phyloP scores from a whole-genome alignment of 164 flowering plant species.

The Sedum album region DNA sequence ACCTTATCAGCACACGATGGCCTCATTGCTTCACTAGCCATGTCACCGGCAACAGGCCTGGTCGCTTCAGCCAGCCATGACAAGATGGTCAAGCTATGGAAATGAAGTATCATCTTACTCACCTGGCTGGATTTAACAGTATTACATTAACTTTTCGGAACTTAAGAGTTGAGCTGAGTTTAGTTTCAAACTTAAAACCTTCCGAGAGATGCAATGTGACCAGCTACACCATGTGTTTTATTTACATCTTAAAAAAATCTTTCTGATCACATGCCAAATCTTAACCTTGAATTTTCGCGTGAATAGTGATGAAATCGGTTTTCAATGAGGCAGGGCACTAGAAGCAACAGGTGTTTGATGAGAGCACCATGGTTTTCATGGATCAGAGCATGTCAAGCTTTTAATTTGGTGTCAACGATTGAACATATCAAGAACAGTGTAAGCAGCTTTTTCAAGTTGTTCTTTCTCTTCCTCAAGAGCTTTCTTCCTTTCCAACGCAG shows the following conservation, averaged over 20 bases:
- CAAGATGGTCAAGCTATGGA: slow-evolving; percentile 63
- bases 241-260: no score
- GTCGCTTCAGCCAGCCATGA: slow-evolving; percentile 76
- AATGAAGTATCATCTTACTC: slow-evolving; percentile 19
- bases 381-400: slow-evolving; percentile 6
- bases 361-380: not conserved
- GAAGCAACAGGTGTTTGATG: no score
- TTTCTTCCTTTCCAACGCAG: slow-evolving; percentile 50
- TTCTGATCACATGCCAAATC: no score
- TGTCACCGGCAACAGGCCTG: slow-evolving; percentile 42
- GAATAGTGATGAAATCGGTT: no score
- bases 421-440: slow-evolving; percentile 59
- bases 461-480: slow-evolving; percentile 63
- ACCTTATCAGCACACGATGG: slow-evolving; percentile 57
- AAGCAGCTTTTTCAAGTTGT: slow-evolving; percentile 69
- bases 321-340: no score
- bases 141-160: not conserved
- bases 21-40: slow-evolving; percentile 51
- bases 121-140: not conserved
- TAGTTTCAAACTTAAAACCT: not conserved
- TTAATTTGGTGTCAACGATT: slow-evolving; percentile 22
- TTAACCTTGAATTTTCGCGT: no score
- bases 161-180: not conserved
- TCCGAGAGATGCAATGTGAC: not conserved
- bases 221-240: not conserved